These are phyloP conservation scores for Vitis hybrid DNA, from an alignment of 177 flowering plant species.

Conservation along the genomic window DNA sequence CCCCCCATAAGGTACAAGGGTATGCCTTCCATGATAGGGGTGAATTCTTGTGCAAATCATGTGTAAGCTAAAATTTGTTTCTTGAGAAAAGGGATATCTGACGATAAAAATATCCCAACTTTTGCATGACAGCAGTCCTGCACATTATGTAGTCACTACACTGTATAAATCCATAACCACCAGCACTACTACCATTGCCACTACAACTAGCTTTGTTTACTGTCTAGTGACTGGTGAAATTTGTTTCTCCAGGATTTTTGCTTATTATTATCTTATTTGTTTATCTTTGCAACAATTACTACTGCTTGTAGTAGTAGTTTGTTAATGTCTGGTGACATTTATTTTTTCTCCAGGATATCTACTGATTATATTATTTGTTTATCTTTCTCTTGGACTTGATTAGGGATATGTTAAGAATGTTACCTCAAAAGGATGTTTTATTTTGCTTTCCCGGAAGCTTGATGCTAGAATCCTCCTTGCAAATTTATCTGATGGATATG, in stretches of 20 bases:
- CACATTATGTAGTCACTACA: too few relatives aligned
- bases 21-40: too few relatives aligned
- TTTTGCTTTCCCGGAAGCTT: slow-evolving; percentile 79
- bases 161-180: too few relatives aligned
- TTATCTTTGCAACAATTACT: not conserved
- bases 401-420: slow-evolving; percentile 92
- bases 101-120: too few relatives aligned
- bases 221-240: too few relatives aligned
- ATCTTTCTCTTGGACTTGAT: not conserved
- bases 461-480: slow-evolving; percentile 88
- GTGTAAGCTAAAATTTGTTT: too few relatives aligned
- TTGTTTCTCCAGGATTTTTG: not conserved
- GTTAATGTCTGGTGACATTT: not conserved
- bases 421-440: slow-evolving; percentile 81
- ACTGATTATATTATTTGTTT: not conserved
- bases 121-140: too few relatives aligned
- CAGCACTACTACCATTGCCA: too few relatives aligned
- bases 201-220: too few relatives aligned
- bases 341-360: not conserved
- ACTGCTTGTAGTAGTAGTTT: not conserved
- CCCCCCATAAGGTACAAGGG: too few relatives aligned
- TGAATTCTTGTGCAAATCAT: too few relatives aligned
- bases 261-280: not conserved
- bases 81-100: too few relatives aligned
- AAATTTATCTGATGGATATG: slow-evolving; percentile 72